These are phyloP conservation scores for Aspergillus melleus DNA, from an alignment of 2,329 filamentous ascomycete genomes.

Conservation along the genomic window DNA sequence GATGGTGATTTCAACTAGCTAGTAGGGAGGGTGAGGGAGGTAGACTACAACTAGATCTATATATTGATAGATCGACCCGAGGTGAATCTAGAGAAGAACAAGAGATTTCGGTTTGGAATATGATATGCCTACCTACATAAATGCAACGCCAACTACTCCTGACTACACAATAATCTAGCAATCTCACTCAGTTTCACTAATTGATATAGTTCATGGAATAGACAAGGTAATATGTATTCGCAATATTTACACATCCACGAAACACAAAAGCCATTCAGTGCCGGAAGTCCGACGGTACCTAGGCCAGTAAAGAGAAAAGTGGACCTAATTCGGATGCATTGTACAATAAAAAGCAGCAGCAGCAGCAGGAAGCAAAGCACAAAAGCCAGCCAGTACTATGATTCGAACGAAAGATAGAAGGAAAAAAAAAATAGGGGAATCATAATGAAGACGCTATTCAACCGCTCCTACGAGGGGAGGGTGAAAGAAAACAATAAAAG, in stretches of 20 bases:
- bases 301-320: no score
- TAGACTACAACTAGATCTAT: no score
- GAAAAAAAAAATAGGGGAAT: conserved; percentile 16
- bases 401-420: neutral
- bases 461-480: neutral
- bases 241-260: conserved; percentile 5
- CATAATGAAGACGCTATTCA: conserved; percentile 11
- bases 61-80: no score
- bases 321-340: neutral
- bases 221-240: neutral
- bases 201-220: no score
- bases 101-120: no score
- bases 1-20: no score
- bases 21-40: no score
- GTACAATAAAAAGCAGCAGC: neutral
- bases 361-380: neutral
- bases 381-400: neutral
- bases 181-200: neutral
- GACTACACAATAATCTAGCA: no score
- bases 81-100: no score
- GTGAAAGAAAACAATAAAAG: neutral
- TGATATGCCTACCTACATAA: no score
- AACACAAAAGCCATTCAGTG: neutral
- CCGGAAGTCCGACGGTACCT: neutral
- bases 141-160: no score